Percentiles rank a stretch among this genome's conserved stretches.
These are phyloP conservation scores for Ophiocordyceps camponoti-saundersi DNA, from an alignment of 2,329 filamentous ascomycete species.

Conservation along the genomic window DNA sequence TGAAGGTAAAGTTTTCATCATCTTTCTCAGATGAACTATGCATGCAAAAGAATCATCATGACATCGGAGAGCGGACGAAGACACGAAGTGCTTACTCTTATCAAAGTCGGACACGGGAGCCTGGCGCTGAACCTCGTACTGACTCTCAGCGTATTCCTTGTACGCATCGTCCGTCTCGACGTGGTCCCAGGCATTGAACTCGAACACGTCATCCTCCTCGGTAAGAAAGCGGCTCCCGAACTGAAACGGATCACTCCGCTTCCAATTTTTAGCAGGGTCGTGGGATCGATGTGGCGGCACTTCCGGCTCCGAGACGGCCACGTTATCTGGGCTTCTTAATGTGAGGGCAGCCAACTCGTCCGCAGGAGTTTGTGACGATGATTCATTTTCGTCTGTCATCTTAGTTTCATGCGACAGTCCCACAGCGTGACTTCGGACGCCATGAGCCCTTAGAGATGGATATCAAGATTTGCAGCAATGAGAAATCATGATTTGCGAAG, in stretches of 20 bases:
- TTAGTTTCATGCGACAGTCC: not conserved
- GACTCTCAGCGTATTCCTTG: constrained; percentile 67
- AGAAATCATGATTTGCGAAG: no score
- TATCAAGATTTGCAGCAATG: not conserved
- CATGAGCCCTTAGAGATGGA: not conserved
- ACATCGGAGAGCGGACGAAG: constrained; percentile 14
- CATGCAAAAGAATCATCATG: constrained; percentile 42
- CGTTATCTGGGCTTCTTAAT: constrained; percentile 3
- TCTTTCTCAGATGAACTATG: constrained; percentile 61
- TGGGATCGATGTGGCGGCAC: constrained; percentile 51
- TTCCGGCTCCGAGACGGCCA: constrained; percentile 4
- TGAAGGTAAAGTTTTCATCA: constrained; percentile 39
- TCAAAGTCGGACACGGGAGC: constrained; percentile 87
- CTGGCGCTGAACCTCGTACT: constrained; percentile 71
- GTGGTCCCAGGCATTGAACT: constrained; percentile 98
- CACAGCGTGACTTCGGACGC: not conserved
- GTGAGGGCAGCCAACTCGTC: constrained; percentile 9
- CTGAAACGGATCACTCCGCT: constrained; percentile 83
- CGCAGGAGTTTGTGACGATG: constrained; percentile 3
- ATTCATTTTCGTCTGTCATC: constrained; percentile 1
- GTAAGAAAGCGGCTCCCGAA: constrained; percentile 82
- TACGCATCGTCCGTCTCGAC: constrained; percentile 85
- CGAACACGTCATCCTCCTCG: constrained; percentile 77
- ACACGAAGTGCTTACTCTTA: constrained; percentile 40
- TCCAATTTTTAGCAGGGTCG: constrained; percentile 56